Evolutionary conservation across 148 eudicot species (phyloP).

Genomic region (Silene latifolia): DNA sequence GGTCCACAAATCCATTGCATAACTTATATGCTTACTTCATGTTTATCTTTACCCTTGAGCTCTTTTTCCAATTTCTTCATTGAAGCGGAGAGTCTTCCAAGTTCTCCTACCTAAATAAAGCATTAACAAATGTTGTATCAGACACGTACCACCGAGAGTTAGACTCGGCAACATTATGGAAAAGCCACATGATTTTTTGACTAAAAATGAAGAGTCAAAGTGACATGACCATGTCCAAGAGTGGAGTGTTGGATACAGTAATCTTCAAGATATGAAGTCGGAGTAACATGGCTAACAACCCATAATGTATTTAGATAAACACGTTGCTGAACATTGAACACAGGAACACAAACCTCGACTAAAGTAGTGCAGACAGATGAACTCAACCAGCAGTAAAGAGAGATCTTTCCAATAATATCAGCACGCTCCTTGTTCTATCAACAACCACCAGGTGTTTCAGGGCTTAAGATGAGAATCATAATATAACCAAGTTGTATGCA

Average conservation of each 20-base stretch:
- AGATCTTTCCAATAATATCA: slow-evolving; percentile 69
- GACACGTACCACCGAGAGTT: no score
- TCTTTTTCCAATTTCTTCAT: slow-evolving; percentile 88
- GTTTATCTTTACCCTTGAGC: slow-evolving; percentile 59
- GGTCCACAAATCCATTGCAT: not conserved
- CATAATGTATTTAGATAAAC: not conserved
- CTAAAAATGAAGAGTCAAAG: not conserved
- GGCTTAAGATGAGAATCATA: not conserved
- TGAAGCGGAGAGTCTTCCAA: slow-evolving; percentile 80
- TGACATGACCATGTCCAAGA: not conserved
- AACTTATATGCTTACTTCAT: slow-evolving; percentile 44
- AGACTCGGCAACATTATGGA: not conserved
- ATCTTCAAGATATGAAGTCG: not conserved
- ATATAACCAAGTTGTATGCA: not conserved
- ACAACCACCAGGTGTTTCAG: not conserved
- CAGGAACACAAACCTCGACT: slow-evolving; percentile 59
- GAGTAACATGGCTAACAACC: not conserved
- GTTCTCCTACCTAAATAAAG: slow-evolving; percentile 51
- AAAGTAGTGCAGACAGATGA: slow-evolving; percentile 72
- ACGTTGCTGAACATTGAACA: not conserved
- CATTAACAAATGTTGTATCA: not conserved
- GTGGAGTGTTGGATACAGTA: not conserved
- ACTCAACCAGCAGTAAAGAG: slow-evolving; percentile 96
- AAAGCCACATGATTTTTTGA: not conserved
- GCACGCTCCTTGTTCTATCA: slow-evolving; percentile 75